Base-by-base conservation (phyloP, 2,329 filamentous ascomycete genomes). In the Fusarium globosum region DNA sequence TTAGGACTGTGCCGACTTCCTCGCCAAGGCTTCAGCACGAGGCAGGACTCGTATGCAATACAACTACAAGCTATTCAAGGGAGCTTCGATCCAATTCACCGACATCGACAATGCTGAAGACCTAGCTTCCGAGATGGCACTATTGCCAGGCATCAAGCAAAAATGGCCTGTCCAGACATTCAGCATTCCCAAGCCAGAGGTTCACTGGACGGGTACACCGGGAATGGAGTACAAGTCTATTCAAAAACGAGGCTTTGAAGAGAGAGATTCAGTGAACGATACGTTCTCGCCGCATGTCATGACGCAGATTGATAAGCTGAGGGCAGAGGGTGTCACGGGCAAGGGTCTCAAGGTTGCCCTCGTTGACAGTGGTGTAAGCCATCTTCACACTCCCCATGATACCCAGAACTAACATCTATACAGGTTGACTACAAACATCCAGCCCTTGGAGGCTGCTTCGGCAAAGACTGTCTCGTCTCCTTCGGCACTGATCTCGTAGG, bases 381-480 rank as follows among this genome's bases (percentile, higher is more conserved):
- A 21, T 23, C 14, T n/a, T 18, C 2, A 15, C 13, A 7, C 18
- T 18, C n/a, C 11, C 10, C 8, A 7, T 5, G 2, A n/a, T 20
- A 7, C 6, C 4, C 1, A 20, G 7, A 28, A 14, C 66, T 73
- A 20, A 73, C 51, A 28, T 2, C 28, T 4, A 35, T 4, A 21
- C 36, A 87, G 86, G 82, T 91, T 53, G 90, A 92, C 77, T 92
- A 91, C 76, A 85, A 82, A 2, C 90, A 92, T 75, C 88, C 89
- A 4, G 88, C 89, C 35, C 85, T 93, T 1, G 91, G 91, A 21
- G 89, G 89, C 52, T 90, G 90, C 76, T 92, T 91, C 76, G 91
- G 90, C 4, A 76, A 83, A 2, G 88, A 85, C 18, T 91, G 87
- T 73, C 82, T 91, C 45, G 88, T 92, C 23, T 83, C 85, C 7